phyloP scores from a whole-genome alignment of 352 stramenopile species.

The Pythium grandisporangium region DNA sequence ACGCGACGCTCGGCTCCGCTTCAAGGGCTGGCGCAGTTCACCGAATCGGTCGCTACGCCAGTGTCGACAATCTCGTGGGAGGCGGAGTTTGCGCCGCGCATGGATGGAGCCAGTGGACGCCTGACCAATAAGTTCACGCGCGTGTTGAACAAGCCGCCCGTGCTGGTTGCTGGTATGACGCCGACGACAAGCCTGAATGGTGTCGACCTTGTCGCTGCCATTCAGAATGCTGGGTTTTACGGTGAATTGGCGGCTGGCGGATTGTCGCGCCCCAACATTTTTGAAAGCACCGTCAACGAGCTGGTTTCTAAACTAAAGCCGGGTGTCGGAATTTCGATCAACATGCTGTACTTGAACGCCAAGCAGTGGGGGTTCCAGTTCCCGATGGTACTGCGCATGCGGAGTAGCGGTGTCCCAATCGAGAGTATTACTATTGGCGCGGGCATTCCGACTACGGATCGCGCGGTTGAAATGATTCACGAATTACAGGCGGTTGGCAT shows the following conservation, averaged over 20 bases:
- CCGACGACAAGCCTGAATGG: conserved; percentile 75
- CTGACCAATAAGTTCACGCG: conserved; percentile 65
- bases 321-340: conserved; percentile 68
- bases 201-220: conserved; percentile 73
- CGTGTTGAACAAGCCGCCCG: conserved; percentile 62
- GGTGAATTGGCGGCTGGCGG: conserved; percentile 73
- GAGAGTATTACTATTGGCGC: conserved; percentile 85
- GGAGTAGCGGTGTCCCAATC: conserved; percentile 68
- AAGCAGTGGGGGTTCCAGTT: conserved; percentile 89
- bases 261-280: conserved; percentile 57
- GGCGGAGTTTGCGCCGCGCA: conserved; percentile 33
- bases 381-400: conserved; percentile 78
- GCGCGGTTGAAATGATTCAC: conserved; percentile 69
- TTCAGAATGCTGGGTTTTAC: conserved; percentile 74
- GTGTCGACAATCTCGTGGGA: conserved; percentile 25
- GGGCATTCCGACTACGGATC: conserved; percentile 73
- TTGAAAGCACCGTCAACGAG: conserved; percentile 52
- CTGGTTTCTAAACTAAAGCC: conserved; percentile 67
- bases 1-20: neutral
- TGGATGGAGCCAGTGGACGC: conserved; percentile 27
- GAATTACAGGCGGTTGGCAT: conserved; percentile 60
- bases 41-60: neutral
- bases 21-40: neutral
- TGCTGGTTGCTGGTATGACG: conserved; percentile 82
- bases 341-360: conserved; percentile 87